Percentiles rank a stretch among this genome's conserved stretches.
Evolutionary conservation across 805 yeast species (phyloP).

Genomic region (Candida mattraensis): DNA sequence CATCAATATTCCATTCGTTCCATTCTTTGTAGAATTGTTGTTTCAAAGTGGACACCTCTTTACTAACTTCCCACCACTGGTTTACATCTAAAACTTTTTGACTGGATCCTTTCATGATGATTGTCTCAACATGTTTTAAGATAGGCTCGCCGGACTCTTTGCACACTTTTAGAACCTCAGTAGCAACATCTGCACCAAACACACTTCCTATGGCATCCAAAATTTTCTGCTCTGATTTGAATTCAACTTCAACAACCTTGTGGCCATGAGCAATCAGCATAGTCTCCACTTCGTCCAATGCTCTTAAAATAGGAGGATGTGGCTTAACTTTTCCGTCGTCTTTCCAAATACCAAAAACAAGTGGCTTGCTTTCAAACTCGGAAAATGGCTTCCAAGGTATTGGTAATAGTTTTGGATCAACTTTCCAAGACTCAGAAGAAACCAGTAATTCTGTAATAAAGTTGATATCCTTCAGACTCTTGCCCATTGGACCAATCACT

Average conservation of each 20-base stretch:
- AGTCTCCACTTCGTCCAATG: slow-evolving; percentile 28
- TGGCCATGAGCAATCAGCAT: slow-evolving; percentile 39
- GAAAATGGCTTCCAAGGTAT: slow-evolving; percentile 47
- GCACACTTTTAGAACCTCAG: slow-evolving; percentile 21
- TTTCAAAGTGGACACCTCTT: slow-evolving; percentile 33
- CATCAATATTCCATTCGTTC: slow-evolving; percentile 18
- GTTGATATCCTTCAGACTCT: slow-evolving; percentile 31
- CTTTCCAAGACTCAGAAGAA: slow-evolving; percentile 42
- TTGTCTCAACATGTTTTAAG: slow-evolving; percentile 4
- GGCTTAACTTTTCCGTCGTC: slow-evolving; percentile 49
- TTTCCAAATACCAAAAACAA: slow-evolving; percentile 44
- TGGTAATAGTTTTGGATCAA: slow-evolving; percentile 49
- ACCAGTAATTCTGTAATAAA: slow-evolving; percentile 38
- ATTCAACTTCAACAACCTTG: slow-evolving; percentile 50
- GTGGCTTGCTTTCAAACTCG: slow-evolving; percentile 21
- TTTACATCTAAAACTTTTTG: slow-evolving; percentile 11
- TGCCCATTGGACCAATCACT: slow-evolving; percentile 36
- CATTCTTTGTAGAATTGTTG: slow-evolving; percentile 36
- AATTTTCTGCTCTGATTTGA: slow-evolving; percentile 36
- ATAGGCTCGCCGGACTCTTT: slow-evolving; percentile 27
- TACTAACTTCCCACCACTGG: slow-evolving; percentile 42
- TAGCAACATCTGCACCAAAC: slow-evolving; percentile 45
- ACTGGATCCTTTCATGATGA: slow-evolving; percentile 1
- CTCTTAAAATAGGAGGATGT: slow-evolving; percentile 55
- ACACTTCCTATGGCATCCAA: slow-evolving; percentile 27